Percentiles rank a stretch among this genome's conserved stretches.
These are phyloP conservation scores for Daldinia childiae DNA, from an alignment of 495 filamentous ascomycete genomes.

Conservation along the genomic window DNA sequence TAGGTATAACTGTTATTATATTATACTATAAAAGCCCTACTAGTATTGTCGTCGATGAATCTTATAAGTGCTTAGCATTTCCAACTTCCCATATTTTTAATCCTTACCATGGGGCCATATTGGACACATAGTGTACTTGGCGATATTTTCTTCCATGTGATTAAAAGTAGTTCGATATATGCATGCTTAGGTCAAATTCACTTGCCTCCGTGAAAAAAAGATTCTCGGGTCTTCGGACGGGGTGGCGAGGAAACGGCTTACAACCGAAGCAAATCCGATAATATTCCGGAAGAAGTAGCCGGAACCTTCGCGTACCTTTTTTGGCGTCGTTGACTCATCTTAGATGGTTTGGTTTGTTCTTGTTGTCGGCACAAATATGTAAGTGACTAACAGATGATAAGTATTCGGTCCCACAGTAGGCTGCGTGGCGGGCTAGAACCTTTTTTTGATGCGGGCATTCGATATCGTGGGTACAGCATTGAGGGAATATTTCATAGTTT, in stretches of 20 bases:
- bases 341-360: not conserved
- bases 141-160: too few relatives aligned
- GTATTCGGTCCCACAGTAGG: not conserved
- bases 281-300: constrained; percentile 2
- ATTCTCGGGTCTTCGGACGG: constrained; percentile 7
- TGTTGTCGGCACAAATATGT: not conserved
- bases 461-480: constrained; percentile 4
- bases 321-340: constrained; percentile 1
- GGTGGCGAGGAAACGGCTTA: not conserved
- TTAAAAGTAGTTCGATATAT: not conserved
- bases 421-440: not conserved
- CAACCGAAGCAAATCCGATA: constrained; percentile 14
- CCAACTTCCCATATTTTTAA: too few relatives aligned
- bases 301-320: constrained; percentile 8
- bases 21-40: too few relatives aligned
- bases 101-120: not conserved
- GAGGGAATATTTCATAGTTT: constrained; percentile 6
- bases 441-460: not conserved
- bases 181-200: not conserved
- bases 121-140: not conserved
- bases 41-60: too few relatives aligned
- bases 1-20: too few relatives aligned
- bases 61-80: too few relatives aligned
- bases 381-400: not conserved
- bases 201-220: not conserved